Base-by-base conservation (phyloP, 2,329 filamentous ascomycete species). In the Juglanconis oblonga region DNA sequence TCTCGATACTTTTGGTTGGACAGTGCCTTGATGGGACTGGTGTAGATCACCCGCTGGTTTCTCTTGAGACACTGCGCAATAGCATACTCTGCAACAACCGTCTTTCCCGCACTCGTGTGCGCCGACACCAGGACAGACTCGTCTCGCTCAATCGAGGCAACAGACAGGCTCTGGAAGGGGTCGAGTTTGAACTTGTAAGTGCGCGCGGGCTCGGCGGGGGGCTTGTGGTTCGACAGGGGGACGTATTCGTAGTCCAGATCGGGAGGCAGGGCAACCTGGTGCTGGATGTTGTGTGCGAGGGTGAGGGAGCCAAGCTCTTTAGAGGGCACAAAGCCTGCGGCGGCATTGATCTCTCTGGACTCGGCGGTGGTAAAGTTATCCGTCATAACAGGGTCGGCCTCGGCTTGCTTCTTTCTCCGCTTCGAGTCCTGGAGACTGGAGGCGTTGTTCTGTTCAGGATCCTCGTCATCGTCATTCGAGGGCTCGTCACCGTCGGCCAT, bases 1-100 rank as follows among this genome's bases (percentile, higher is more conserved):
- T 99, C 95, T 79, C 95, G 85, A 74, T 96, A 99, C 73, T 99
- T 99, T 72, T 99, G 95, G 76, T 99, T 99, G 76, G 93, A 98
- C 68, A 99, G 80, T 10, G 95, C 95, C 78, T 99, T 99, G 81
- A 99, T 99, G 1, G 95, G 95, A 82, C 93, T 97, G 8, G 95
- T 99, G 77, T 99, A 99, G 74, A 99, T 99, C 69, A 99, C 94
- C 72, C 95, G 86, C 79, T 99, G 95, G 76, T 98, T 98, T 73
- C 92, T 91, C 81, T 95, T 96, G 73, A 99, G 81, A 74, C 95
- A 96, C 70, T 99, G 95, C 14, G 96, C 95, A 72, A 99, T 96
- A 24, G 95, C 96, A 72, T 99, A 99, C 75, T 99, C 95, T 64
- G 95, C 95, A 49, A 98, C 93, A 7, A 99, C 96, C 0, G 95